Evolutionary conservation across 2,329 filamentous ascomycete genomes (phyloP).

Genomic region (Aspergillus caelatus): DNA sequence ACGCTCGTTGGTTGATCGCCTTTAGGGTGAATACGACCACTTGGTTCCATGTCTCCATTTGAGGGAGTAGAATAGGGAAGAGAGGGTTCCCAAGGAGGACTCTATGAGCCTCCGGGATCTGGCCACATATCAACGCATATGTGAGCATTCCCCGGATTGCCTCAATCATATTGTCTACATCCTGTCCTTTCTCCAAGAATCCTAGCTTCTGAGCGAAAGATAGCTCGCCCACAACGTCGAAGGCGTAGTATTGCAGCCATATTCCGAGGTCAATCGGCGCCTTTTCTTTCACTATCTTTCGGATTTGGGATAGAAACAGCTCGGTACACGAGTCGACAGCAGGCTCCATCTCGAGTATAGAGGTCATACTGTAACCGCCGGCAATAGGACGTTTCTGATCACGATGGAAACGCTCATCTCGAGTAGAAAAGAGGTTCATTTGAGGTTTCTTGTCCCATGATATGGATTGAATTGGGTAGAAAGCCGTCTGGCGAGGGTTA

Average conservation of each 20-base stretch:
- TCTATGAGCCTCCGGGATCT: neutral
- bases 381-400: conserved; percentile 25
- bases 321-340: conserved; percentile 30
- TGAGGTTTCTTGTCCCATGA: conserved; percentile 26
- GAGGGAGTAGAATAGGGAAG: conserved; percentile 33
- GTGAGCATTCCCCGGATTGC: conserved; percentile 32
- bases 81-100: conserved; percentile 29
- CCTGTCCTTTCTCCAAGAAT: conserved; percentile 45
- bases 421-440: conserved; percentile 26
- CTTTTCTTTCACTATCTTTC: conserved; percentile 14
- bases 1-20: conserved; percentile 32
- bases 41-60: conserved; percentile 40
- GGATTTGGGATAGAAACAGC: conserved; percentile 21
- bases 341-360: conserved; percentile 29
- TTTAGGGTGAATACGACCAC: conserved; percentile 37
- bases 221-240: conserved; percentile 47
- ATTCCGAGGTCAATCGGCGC: conserved; percentile 15
- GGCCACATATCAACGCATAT: conserved; percentile 28
- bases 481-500: conserved; percentile 10
- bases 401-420: conserved; percentile 23
- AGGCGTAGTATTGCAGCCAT: conserved; percentile 39
- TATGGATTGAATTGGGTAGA: conserved; percentile 26
- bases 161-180: conserved; percentile 41
- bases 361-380: conserved; percentile 31
- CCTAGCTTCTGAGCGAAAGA: conserved; percentile 47